Percentiles rank a stretch among this genome's conserved stretches.
Evolutionary conservation across 768 basidiomycete species (phyloP).

Genomic region (Leccinum disarticulatum): DNA sequence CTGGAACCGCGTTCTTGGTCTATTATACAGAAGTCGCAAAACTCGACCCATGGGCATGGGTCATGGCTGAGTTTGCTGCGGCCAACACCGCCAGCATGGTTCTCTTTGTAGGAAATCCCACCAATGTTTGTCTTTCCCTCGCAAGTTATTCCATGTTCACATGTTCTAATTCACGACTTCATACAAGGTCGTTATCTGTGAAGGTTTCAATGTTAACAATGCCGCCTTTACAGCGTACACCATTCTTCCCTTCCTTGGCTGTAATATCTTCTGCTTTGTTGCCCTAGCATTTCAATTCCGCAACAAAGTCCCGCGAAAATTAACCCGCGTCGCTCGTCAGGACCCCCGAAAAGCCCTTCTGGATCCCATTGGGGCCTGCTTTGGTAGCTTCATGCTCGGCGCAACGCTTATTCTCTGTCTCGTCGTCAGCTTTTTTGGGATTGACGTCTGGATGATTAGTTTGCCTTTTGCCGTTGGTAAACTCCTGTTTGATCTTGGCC

Average conservation of each 20-base stretch:
- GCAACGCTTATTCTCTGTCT: conserved; percentile 72
- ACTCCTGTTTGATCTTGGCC: conserved; percentile 61
- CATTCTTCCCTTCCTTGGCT: conserved; percentile 75
- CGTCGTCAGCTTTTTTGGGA: conserved; percentile 68
- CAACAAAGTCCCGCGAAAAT: conserved; percentile 47
- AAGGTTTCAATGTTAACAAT: conserved; percentile 79
- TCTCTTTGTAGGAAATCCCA: conserved; percentile 86
- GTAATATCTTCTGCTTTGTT: conserved; percentile 59
- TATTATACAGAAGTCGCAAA: conserved; percentile 72
- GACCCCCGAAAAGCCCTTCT: conserved; percentile 62
- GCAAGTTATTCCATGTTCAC: not conserved
- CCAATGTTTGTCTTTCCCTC: conserved; percentile 51
- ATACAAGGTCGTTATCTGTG: conserved; percentile 69
- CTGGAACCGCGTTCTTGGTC: conserved; percentile 85
- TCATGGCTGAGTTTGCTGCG: conserved; percentile 74
- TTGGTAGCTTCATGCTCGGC: conserved; percentile 68
- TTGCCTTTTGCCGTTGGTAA: conserved; percentile 78
- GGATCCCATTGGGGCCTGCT: conserved; percentile 72
- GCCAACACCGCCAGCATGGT: conserved; percentile 79
- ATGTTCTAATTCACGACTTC: not conserved
- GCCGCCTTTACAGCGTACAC: conserved; percentile 80
- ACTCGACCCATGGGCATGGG: conserved; percentile 60
- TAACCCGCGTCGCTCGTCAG: conserved; percentile 38
- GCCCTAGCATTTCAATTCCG: conserved; percentile 63
- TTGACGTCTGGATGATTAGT: conserved; percentile 84